A percentile compares a stretch with the other conserved stretches of the same genome.
Conservation (phyloP, 305 asterid genomes). For the Solanum hybrid region DNA sequence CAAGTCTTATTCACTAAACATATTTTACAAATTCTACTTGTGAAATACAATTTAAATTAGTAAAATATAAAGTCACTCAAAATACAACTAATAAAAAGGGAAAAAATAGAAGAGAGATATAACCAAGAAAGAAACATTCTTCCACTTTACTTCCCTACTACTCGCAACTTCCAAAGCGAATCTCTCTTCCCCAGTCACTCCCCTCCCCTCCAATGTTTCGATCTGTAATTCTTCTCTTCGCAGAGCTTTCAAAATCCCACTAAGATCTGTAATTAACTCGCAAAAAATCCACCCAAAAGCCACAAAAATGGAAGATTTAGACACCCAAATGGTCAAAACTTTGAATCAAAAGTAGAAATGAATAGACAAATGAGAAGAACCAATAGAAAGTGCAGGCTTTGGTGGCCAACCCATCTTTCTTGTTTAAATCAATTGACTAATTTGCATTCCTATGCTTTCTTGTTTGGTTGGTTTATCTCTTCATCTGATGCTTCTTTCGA, state of each 20-base stretch:
- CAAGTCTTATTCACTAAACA: neutral
- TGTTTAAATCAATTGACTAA: slow-evolving; percentile 20
- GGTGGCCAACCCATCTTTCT: slow-evolving; percentile 76
- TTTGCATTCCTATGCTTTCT: slow-evolving; percentile 15
- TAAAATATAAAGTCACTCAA: neutral
- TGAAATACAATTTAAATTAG: neutral
- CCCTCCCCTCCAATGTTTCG: neutral
- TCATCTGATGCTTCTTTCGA: slow-evolving; percentile 51
- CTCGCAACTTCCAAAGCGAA: slow-evolving; percentile 6
- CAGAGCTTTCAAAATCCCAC: neutral
- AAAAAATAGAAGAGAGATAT: neutral
- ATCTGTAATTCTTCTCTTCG: neutral
- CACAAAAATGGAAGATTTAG: neutral
- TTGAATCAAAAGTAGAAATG: neutral
- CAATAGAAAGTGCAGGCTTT: slow-evolving; percentile 59
- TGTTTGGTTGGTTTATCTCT: slow-evolving; percentile 76
- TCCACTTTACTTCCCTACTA: neutral
- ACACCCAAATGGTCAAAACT: neutral
- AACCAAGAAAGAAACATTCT: neutral
- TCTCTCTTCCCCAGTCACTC: neutral
- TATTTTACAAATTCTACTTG: neutral
- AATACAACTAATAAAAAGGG: neutral
- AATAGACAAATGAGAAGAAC: neutral
- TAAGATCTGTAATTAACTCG: neutral
- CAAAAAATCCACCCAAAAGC: neutral